Evolutionary conservation across 1,139 yeast species (phyloP).

Genomic region (Protomyces arabidopsidicola): DNA sequence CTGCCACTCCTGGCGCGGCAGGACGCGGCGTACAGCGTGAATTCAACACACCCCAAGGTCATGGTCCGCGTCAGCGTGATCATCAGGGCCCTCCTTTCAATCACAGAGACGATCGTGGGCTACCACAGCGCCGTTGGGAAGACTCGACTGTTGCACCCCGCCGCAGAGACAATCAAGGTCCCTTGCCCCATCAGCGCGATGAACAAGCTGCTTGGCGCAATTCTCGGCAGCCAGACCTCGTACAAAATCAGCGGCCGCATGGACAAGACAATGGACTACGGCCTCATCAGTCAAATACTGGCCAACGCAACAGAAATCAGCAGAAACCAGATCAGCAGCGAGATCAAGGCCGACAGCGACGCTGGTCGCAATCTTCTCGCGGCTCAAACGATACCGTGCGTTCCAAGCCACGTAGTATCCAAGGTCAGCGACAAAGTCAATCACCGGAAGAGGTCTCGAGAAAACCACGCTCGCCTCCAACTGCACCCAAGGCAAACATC

Average conservation of each 20-base stretch:
- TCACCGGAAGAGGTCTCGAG: slow-evolving; percentile 1
- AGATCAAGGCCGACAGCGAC: not conserved
- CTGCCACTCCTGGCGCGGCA: too few relatives aligned
- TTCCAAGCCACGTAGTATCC: not conserved
- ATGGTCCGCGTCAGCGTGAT: not conserved
- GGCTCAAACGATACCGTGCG: not conserved
- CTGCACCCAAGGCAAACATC: not conserved
- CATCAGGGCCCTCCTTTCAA: not conserved
- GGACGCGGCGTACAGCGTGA: too few relatives aligned
- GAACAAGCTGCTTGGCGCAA: too few relatives aligned
- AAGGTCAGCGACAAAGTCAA: slow-evolving; percentile 2
- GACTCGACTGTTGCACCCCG: too few relatives aligned
- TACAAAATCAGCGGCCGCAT: too few relatives aligned
- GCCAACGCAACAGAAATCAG: not conserved
- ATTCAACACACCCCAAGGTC: too few relatives aligned
- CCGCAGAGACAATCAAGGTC: too few relatives aligned
- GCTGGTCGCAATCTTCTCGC: not conserved
- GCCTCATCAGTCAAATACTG: too few relatives aligned
- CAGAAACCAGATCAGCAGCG: not conserved
- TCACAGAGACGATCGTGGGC: not conserved
- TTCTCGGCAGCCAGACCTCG: too few relatives aligned
- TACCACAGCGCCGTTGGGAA: too few relatives aligned
- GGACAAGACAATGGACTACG: too few relatives aligned
- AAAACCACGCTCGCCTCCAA: not conserved
- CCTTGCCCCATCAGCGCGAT: too few relatives aligned